Percentiles rank a stretch among this genome's conserved stretches.
Evolutionary conservation across 2,329 filamentous ascomycete species (phyloP).

Genomic region (Blastomyces parvus): DNA sequence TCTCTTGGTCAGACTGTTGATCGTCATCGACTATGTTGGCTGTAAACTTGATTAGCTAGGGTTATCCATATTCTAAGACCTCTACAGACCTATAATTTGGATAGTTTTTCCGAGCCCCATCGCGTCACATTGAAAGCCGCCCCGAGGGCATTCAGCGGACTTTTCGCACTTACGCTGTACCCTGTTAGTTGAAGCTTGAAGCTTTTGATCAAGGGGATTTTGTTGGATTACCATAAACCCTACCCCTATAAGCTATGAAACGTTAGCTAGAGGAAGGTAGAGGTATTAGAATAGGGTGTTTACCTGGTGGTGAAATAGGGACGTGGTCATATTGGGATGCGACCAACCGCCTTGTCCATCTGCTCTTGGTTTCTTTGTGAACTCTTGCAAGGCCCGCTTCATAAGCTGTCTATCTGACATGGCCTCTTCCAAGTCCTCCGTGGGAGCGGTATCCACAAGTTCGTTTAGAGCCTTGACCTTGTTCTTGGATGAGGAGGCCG

Average conservation of each 20-base stretch:
- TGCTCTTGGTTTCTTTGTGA: slow-evolving; percentile 19
- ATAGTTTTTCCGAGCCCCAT: slow-evolving; percentile 38
- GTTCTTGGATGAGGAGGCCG: slow-evolving; percentile 18
- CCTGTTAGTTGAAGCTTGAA: slow-evolving; percentile 12
- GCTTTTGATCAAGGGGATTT: not conserved
- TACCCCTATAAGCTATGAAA: slow-evolving; percentile 23
- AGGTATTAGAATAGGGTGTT: not conserved
- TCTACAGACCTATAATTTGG: slow-evolving; percentile 21
- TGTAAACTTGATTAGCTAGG: slow-evolving; percentile 8
- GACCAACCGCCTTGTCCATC: slow-evolving; percentile 27
- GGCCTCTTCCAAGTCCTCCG: slow-evolving; percentile 18
- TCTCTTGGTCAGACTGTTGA: slow-evolving; percentile 13
- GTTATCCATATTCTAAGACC: not conserved
- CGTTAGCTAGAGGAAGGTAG: slow-evolving; percentile 9
- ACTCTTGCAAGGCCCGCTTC: slow-evolving; percentile 23
- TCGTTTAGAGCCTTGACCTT: slow-evolving; percentile 26
- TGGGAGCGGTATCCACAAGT: slow-evolving; percentile 25
- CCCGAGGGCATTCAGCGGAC: slow-evolving; percentile 19
- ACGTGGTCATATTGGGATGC: slow-evolving; percentile 25
- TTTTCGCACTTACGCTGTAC: slow-evolving; percentile 26
- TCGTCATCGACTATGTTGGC: slow-evolving; percentile 31
- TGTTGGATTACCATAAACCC: slow-evolving; percentile 26
- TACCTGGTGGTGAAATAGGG: slow-evolving; percentile 31
- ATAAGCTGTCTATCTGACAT: slow-evolving; percentile 22
- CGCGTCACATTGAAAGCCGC: slow-evolving; percentile 33